Evolutionary conservation across 306 rosid species (phyloP), one percentile per base, ranked within the genome.

Genomic region (Citrullus colocynthis): DNA sequence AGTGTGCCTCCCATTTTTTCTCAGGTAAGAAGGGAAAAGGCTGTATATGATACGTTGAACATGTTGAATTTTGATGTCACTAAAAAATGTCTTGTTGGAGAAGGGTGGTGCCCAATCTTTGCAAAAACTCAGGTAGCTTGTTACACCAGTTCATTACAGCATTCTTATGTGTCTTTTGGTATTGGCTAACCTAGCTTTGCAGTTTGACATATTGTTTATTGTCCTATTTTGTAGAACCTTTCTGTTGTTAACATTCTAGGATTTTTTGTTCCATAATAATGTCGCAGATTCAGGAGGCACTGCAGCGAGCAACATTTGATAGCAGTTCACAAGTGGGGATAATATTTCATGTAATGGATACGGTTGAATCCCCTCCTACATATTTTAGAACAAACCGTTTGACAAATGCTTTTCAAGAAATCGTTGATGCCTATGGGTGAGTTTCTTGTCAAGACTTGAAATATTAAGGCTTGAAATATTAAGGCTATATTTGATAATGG

Each of bases 391-490:
- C 98, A 63, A 96, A 96, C 81, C n/a, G 58, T 84, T 90, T 96
- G 86, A 96, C 99, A n/a, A 87, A 73, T 82, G 89, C 97, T 34
- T 96, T 89, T 85, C 99, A 96, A 80, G 99, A 92, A 89, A 96
- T 96, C 81, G 99, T 96, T 78, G 98, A 96, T 83, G 99, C 99
- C 78, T 96, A 96, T 80, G 99, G 99, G 99, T 96, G 86, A 88
- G 98, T 78, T 41, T 8, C 28, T 77, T 75, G 32, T 37, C 1
- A 3, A 75, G 67, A 74, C n/a, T 52, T 74, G 30, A 74, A 55
- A 48, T 71, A 45, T 49, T 45, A 65, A 17, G 14, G 28, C 0
- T 17, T 74, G 30, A 74, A 55, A 48, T 71, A 45, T 49, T 45
- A 65, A 17, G 14, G 28, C 0, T 17, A 28, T 37, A n/a, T 65